A percentile compares a stretch with the other conserved stretches of the same genome.
phyloP scores from a whole-genome alignment of 306 rosid genomes.

The Sphenostylis stenocarpa region DNA sequence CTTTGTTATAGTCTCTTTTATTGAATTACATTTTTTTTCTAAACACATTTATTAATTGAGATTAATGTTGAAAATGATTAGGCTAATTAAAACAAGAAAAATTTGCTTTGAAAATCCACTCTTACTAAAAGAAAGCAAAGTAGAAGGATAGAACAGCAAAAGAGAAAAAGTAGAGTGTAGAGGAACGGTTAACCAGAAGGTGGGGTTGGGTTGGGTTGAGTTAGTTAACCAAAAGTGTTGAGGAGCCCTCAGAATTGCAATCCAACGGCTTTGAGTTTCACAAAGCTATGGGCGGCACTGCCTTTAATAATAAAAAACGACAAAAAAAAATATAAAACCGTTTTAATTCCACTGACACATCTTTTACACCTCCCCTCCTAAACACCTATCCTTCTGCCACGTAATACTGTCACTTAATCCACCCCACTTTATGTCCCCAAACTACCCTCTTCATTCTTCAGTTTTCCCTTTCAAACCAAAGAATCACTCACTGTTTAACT shows the following conservation, averaged over 20 bases:
- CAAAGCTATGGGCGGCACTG: slow-evolving; percentile 55
- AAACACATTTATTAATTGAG: not conserved
- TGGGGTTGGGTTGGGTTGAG: not conserved
- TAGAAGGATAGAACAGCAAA: slow-evolving; percentile 11
- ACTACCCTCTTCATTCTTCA: slow-evolving; percentile 14
- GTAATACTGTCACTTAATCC: slow-evolving; percentile 11
- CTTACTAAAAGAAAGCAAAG: not conserved
- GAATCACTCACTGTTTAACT: too few relatives aligned
- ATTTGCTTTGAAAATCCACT: not conserved
- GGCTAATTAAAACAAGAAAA: not conserved
- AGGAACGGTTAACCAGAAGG: slow-evolving; percentile 31
- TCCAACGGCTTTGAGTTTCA: slow-evolving; percentile 45
- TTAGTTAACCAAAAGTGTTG: slow-evolving; percentile 33
- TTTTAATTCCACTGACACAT: slow-evolving; percentile 31
- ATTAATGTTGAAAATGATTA: not conserved
- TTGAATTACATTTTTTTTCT: not conserved
- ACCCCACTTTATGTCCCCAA: not conserved
- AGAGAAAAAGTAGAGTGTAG: not conserved
- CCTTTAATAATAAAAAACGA: slow-evolving; percentile 12
- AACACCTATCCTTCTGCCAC: slow-evolving; percentile 9
- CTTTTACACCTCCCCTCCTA: not conserved
- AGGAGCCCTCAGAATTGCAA: slow-evolving; percentile 28
- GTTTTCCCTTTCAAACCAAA: not conserved
- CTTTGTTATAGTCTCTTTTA: not conserved
- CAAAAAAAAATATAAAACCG: slow-evolving; percentile 25